A percentile compares a stretch with the other conserved stretches of the same genome.
Conservation (phyloP, 805 yeast species). For the Candida coquimbonensis region DNA sequence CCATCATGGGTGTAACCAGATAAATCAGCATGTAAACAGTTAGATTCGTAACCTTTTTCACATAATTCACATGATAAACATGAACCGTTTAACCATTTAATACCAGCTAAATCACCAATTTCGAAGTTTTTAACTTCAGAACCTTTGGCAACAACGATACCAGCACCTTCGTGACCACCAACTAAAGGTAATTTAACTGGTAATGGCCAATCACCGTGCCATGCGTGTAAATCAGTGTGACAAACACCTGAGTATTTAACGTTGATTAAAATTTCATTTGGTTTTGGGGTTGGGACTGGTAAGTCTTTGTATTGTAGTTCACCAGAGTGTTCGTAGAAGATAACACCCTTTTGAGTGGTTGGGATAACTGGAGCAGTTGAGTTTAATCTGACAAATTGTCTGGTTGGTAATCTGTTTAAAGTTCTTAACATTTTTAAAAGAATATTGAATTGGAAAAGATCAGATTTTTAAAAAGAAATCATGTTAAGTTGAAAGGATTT, state of each 20-base stretch:
- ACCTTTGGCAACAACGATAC: constrained; percentile 75
- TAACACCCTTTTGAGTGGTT: constrained; percentile 61
- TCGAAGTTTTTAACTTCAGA: constrained; percentile 60
- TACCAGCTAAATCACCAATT: constrained; percentile 76
- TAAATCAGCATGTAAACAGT: constrained; percentile 62
- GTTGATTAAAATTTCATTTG: constrained; percentile 73
- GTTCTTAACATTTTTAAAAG: constrained; percentile 21
- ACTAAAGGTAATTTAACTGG: constrained; percentile 67
- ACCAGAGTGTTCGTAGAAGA: constrained; percentile 62
- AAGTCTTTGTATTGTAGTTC: constrained; percentile 61
- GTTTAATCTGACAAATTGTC: background rate
- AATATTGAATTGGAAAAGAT: background rate
- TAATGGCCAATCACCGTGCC: constrained; percentile 92
- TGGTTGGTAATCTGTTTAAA: constrained; percentile 10
- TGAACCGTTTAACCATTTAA: constrained; percentile 78
- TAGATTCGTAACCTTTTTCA: constrained; percentile 57
- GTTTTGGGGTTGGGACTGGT: constrained; percentile 73
- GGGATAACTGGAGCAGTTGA: constrained; percentile 36
- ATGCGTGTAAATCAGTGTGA: constrained; percentile 90
- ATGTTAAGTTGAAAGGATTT: too few relatives aligned
- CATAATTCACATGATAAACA: constrained; percentile 76
- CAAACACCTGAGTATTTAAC: constrained; percentile 88
- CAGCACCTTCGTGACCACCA: constrained; percentile 91
- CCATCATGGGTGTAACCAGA: constrained; percentile 90
- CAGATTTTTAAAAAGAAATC: too few relatives aligned